Percentiles rank a stretch among this genome's conserved stretches.
These are phyloP conservation scores for Aspergillus campestris DNA, from an alignment of 495 filamentous ascomycete species.

Conservation along the genomic window DNA sequence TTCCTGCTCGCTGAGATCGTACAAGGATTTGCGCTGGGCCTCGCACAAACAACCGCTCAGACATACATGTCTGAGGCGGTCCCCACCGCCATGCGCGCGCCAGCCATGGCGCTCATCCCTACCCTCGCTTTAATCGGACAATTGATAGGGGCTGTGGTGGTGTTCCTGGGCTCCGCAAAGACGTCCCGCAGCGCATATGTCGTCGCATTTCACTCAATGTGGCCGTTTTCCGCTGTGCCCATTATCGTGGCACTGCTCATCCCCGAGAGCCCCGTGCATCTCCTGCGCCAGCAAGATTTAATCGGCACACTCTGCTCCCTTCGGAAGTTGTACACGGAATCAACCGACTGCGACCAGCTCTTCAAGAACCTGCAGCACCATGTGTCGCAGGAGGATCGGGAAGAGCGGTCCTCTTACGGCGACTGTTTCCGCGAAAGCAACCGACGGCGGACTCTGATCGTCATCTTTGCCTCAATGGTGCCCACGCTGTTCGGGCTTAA, in stretches of 20 bases:
- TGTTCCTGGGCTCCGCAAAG: conserved; percentile 19
- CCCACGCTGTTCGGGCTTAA: conserved; percentile 26
- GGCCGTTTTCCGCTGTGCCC: conserved; percentile 37
- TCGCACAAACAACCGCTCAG: conserved; percentile 31
- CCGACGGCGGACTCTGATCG: conserved; percentile 38
- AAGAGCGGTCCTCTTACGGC: conserved; percentile 17
- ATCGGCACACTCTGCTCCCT: conserved; percentile 43
- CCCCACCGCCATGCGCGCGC: conserved; percentile 30
- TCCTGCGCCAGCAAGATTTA: conserved; percentile 56
- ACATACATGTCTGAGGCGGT: conserved; percentile 42
- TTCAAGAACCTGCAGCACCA: conserved; percentile 2
- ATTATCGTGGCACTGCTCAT: conserved; percentile 59
- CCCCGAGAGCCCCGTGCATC: conserved; percentile 70
- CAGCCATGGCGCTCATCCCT: conserved; percentile 35
- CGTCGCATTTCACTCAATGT: conserved; percentile 25
- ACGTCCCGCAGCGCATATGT: conserved; percentile 12
- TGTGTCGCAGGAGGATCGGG: conserved; percentile 13
- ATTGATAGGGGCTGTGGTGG: conserved; percentile 33
- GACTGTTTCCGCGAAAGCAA: conserved; percentile 41
- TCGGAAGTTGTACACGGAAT: conserved; percentile 10
- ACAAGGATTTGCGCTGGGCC: conserved; percentile 36
- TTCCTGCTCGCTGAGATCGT: conserved; percentile 27
- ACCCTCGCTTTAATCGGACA: conserved; percentile 39
- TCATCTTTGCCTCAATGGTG: conserved; percentile 28
- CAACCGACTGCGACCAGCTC: conserved; percentile 13